Base-by-base conservation (phyloP, 352 stramenopile species). In the Globisporangium cederbergense region DNA sequence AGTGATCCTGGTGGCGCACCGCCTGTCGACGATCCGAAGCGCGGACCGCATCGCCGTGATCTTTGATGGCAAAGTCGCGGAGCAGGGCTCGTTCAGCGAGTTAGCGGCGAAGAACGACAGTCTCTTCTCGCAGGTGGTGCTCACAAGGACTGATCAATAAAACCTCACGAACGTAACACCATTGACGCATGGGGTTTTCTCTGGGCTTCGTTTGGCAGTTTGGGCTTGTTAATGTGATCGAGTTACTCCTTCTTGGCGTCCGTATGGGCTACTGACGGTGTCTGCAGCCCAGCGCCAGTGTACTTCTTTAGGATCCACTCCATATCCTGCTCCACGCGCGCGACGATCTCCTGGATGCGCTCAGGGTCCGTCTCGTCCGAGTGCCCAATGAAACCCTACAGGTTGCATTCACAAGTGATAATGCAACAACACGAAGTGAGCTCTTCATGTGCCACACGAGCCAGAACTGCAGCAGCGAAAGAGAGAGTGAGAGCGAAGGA, bases 1-100 rank as follows among this genome's bases (percentile, higher is more conserved):
- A 0, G 92, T 97, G 40, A 78, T 99, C 46, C 80, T 99, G 16
- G 98, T 99, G 68, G 97, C 98, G 14, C 98, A 99, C 72, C 85
- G 98, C 30, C 71, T 99, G 36, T 91, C 89, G 50, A 98, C 94
- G 16, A 97, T 98, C 72, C 88, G 93, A 73, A 90, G 89, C 52
- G 89, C 89, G 4, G 93, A 98, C 28, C 58, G 83, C 58, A 96
- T 96, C 65, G 62, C 90, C 51, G 84, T 96, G 18, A 74, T 96
- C 28, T 66, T 83, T 34, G 62, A 90, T 40, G 87, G 88, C 32
- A 55, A 57, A 25, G 72, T 96, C 14, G 73, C 82, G 3, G 88
- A 96, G 58, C 62, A 95, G 61, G 86, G 86, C 45, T 89, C 82
- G 10, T 95, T 91, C 43, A 64, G 72, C 25, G 71, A 90, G 63